Evolutionary conservation across 768 basidiomycete genomes (phyloP).

Genomic region (Hypsizygus marmoreus): DNA sequence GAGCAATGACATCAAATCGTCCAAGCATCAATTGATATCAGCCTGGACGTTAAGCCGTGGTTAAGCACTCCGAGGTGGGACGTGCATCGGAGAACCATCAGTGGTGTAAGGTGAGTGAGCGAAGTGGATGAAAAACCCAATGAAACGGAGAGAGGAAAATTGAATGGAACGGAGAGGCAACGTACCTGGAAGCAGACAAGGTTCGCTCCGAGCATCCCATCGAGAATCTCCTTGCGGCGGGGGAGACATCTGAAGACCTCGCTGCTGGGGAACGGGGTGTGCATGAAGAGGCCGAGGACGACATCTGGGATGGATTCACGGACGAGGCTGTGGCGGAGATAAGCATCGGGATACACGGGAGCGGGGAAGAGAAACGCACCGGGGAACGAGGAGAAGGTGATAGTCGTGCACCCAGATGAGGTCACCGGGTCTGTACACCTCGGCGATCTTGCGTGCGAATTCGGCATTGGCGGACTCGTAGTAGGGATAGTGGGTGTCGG

Average conservation of each 20-base stretch:
- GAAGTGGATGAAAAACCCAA: too few species aligned
- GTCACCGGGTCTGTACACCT: constrained; percentile 85
- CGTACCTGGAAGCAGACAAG: constrained; percentile 89
- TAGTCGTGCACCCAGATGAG: constrained; percentile 96
- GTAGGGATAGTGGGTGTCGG: constrained; percentile 79
- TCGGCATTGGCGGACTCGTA: constrained; percentile 84
- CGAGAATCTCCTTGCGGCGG: constrained; percentile 89
- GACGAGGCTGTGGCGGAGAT: constrained; percentile 50
- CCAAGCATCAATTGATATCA: too few species aligned
- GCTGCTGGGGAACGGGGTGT: constrained; percentile 96
- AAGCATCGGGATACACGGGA: constrained; percentile 2
- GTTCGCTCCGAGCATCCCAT: constrained; percentile 98
- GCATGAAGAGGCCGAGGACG: constrained; percentile 89
- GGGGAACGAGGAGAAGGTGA: constrained; percentile 89
- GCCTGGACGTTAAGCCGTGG: too few species aligned
- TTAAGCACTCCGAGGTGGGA: too few species aligned
- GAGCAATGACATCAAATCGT: too few species aligned
- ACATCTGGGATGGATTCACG: constrained; percentile 69
- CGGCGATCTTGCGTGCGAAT: constrained; percentile 73
- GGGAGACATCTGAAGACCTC: constrained; percentile 96
- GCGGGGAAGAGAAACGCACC: constrained; percentile 25
- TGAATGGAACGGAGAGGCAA: background rate
- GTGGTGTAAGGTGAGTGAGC: too few species aligned
- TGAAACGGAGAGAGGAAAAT: background rate
- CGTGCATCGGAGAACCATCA: too few species aligned